Base-by-base conservation (phyloP, 2,329 filamentous ascomycete genomes). In the Thelonectria discophora region DNA sequence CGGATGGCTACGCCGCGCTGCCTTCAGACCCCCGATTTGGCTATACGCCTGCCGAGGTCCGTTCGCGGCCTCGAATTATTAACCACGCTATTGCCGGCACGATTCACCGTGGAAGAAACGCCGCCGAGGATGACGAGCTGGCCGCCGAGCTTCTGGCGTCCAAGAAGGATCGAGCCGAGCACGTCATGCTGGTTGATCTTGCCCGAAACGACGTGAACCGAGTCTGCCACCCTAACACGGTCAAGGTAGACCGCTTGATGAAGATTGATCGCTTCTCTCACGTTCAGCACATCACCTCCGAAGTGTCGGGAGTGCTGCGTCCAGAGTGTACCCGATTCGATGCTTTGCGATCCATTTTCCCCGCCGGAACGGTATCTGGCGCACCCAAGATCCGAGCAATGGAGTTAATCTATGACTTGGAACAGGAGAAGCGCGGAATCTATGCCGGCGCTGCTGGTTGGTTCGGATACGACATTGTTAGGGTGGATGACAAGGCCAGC, bases 71-170 rank as follows among this genome's bases (percentile, higher is more conserved):
- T 24, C 87, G 92, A 55, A 91, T 99, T 75, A 93, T 98, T 74
- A 98, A 94, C 21, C 95, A 99, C 77, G 94, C 95, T 8, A 99
- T 99, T 74, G 95, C 95, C 12, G 95, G 95, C 56, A 99, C 95
- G 0, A 93, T 98, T 58, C 93, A 92, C 79, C 88, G 95, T 69
- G 94, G 94, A 49, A 65, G 65, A 63, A 87, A 87, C 72, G 92
- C 90, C 1, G 81, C 88, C 3, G 90, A 92, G 73, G 92, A 97
- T 73, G 95, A 99, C 75, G 88, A 90, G 68, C 82, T 80, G 15
- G 78, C 86, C 97, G 60, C 86, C 88, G 49, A 86, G 82, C 71
- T 96, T 90, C 56, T 60, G 37, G 63, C 60, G 83, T 97, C 68
- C 0, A 71, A 71, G 63, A 98, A 99, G 79, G 95, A 99, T 81